phyloP scores from a whole-genome alignment of 2,329 filamentous ascomycete species.

The Nemania serpens region DNA sequence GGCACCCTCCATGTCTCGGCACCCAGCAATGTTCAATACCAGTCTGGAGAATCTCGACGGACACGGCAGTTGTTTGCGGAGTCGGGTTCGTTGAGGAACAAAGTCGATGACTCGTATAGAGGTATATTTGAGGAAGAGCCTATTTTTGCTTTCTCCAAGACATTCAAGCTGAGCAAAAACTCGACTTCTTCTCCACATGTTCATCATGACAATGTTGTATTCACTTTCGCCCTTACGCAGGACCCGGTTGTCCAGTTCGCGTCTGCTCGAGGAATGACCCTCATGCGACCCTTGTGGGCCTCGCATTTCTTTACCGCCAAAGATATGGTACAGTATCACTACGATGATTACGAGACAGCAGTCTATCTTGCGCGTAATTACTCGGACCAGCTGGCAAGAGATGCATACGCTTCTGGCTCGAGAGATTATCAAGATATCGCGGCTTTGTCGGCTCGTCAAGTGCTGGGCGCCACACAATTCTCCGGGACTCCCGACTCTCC shows the following conservation, averaged over 20 bases:
- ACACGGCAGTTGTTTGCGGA: slow-evolving; percentile 72
- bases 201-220: slow-evolving; percentile 63
- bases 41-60: slow-evolving; percentile 69
- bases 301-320: slow-evolving; percentile 70
- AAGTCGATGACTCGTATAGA: slow-evolving; percentile 69
- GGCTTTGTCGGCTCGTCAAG: slow-evolving; percentile 77
- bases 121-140: slow-evolving; percentile 77
- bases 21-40: slow-evolving; percentile 68
- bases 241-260: slow-evolving; percentile 81
- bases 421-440: slow-evolving; percentile 78
- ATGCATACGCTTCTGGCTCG: slow-evolving; percentile 75
- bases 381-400: slow-evolving; percentile 69
- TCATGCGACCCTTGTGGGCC: slow-evolving; percentile 80
- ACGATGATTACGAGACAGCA: slow-evolving; percentile 71
- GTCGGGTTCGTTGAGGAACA: slow-evolving; percentile 68
- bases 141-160: slow-evolving; percentile 77
- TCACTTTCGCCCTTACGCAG: slow-evolving; percentile 78
- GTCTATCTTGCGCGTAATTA: slow-evolving; percentile 71
- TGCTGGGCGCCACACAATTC: slow-evolving; percentile 78
- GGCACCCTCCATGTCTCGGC: slow-evolving; percentile 78
- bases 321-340: slow-evolving; percentile 75
- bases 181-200: slow-evolving; percentile 37
- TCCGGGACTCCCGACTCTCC: slow-evolving; percentile 72
- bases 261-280: slow-evolving; percentile 73
- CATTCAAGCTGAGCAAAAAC: slow-evolving; percentile 55